A percentile compares a stretch with the other conserved stretches of the same genome.
phyloP scores from a whole-genome alignment of 2,329 filamentous ascomycete species.

The Macrophomina tecta region DNA sequence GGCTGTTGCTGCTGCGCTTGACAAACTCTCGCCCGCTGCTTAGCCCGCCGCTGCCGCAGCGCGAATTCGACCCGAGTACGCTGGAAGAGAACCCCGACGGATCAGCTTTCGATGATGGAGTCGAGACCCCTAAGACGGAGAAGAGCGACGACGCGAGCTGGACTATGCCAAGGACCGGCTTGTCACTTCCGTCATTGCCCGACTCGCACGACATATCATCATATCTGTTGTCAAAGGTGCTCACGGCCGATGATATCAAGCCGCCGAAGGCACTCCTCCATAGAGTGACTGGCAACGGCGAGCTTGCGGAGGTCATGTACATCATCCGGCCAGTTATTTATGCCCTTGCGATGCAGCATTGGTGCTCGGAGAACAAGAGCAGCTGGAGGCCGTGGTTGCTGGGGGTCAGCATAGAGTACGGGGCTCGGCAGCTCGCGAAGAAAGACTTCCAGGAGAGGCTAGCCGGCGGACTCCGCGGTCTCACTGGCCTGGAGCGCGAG shows the following conservation, averaged over 20 bases:
- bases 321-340: slow-evolving; percentile 89
- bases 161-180: slow-evolving; percentile 92
- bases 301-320: slow-evolving; percentile 87
- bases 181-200: slow-evolving; percentile 83
- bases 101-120: slow-evolving; percentile 49
- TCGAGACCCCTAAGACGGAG: slow-evolving; percentile 53
- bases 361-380: slow-evolving; percentile 68
- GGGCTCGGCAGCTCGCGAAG: slow-evolving; percentile 82
- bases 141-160: slow-evolving; percentile 61
- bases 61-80: slow-evolving; percentile 74
- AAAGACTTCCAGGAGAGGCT: slow-evolving; percentile 66
- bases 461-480: slow-evolving; percentile 73
- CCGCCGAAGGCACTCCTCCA: slow-evolving; percentile 87
- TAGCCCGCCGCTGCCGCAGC: slow-evolving; percentile 82
- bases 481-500: slow-evolving; percentile 86
- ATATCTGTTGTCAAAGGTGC: slow-evolving; percentile 86
- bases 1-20: slow-evolving; percentile 78
- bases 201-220: slow-evolving; percentile 80
- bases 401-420: slow-evolving; percentile 83
- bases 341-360: slow-evolving; percentile 78
- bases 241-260: slow-evolving; percentile 96
- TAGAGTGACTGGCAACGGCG: slow-evolving; percentile 73
- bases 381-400: slow-evolving; percentile 93
- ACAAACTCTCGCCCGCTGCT: slow-evolving; percentile 84
- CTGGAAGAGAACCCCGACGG: slow-evolving; percentile 56